Percentiles rank a stretch among this genome's conserved stretches.
Conservation (phyloP, 2,329 filamentous ascomycete genomes). For the Arthrobotrys entomopaga region DNA sequence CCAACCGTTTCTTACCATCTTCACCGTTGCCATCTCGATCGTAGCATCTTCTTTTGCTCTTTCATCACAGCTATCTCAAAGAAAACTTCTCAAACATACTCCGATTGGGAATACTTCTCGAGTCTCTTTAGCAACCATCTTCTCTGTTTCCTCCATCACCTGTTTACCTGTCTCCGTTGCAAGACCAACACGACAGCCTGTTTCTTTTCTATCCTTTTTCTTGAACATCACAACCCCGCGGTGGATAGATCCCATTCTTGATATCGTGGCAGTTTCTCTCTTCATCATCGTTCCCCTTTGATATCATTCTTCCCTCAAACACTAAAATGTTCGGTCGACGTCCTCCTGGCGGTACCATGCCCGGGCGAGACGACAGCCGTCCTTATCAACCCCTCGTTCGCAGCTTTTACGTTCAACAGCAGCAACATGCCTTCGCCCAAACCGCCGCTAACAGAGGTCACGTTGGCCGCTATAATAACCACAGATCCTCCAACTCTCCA, state of each 20-base stretch:
- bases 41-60: too few species aligned
- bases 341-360: neutral
- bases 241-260: neutral
- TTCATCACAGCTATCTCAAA: too few species aligned
- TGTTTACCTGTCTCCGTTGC: too few species aligned
- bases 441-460: neutral
- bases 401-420: neutral
- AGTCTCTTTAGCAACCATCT: too few species aligned
- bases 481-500: slow-evolving; percentile 22
- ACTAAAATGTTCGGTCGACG: slow-evolving; percentile 27
- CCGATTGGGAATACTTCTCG: too few species aligned
- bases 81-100: too few species aligned
- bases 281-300: neutral
- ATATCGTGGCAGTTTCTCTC: neutral
- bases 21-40: too few species aligned
- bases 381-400: neutral
- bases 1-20: neutral
- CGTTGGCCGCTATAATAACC: neutral
- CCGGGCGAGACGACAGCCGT: slow-evolving; percentile 7
- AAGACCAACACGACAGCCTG: too few species aligned
- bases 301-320: neutral
- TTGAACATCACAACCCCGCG: too few species aligned
- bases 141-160: too few species aligned
- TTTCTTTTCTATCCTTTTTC: too few species aligned
- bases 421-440: neutral